Conservation (phyloP, 805 yeast species). For the Yarrowia phangngaensis region DNA sequence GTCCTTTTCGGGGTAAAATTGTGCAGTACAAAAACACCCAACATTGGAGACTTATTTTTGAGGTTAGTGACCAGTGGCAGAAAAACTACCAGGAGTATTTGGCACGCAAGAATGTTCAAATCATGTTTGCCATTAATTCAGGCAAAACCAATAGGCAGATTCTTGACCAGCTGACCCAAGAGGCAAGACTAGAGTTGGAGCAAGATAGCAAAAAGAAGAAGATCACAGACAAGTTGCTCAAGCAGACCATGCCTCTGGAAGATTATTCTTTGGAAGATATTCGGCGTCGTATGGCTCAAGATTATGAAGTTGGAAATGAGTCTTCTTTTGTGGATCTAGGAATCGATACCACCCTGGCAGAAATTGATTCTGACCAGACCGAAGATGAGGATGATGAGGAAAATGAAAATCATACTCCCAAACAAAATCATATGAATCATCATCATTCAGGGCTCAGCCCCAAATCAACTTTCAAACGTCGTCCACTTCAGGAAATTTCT, state of each 20-base stretch:
- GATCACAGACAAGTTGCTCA: conserved; percentile 25
- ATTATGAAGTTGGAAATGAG: conserved; percentile 20
- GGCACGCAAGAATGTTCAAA: conserved; percentile 14
- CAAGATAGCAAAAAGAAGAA: conserved; percentile 15
- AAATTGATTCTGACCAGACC: conserved; percentile 20
- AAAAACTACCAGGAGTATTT: conserved; percentile 22
- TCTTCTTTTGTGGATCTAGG: conserved; percentile 19
- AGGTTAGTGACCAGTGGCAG: conserved; percentile 25
- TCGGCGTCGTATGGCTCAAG: conserved; percentile 19
- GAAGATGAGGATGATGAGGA: conserved; percentile 21
- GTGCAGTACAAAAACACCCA: conserved; percentile 24
- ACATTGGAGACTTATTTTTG: conserved; percentile 23
- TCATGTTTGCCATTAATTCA: conserved; percentile 20
- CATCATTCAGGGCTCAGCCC: conserved; percentile 8
- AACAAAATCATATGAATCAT: conserved; percentile 3
- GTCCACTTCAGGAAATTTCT: conserved; percentile 8
- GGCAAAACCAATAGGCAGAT: conserved; percentile 24
- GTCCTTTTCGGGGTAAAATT: conserved; percentile 21
- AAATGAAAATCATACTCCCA: conserved; percentile 1
- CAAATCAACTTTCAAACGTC: conserved; percentile 14
- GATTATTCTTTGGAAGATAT: conserved; percentile 22
- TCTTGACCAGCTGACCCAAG: conserved; percentile 15
- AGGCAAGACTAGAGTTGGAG: conserved; percentile 10
- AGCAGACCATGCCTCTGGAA: conserved; percentile 24
- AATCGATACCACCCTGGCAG: conserved; percentile 19